A percentile compares a stretch with the other conserved stretches of the same genome.
Conservation (phyloP, 129 eudicot genomes). For the Scalesia atractyloides region DNA sequence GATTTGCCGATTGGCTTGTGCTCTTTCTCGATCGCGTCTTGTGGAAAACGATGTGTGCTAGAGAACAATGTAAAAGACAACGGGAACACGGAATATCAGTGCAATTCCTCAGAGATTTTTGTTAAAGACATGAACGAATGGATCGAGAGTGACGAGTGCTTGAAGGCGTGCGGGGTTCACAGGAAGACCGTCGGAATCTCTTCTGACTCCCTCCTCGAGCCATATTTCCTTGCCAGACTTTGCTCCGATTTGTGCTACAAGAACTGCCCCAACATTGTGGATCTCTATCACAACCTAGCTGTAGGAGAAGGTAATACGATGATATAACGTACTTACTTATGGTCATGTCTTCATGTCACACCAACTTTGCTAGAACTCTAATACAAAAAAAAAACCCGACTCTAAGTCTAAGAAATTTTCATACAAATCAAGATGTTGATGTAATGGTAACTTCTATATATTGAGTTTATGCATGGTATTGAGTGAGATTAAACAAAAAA, state of each 20-base stretch:
- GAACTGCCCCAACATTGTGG: conserved; percentile 63
- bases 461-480: too few species aligned
- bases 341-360: too few species aligned
- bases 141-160: conserved; percentile 63
- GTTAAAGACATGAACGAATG: conserved; percentile 40
- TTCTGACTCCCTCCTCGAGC: conserved; percentile 55
- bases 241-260: conserved; percentile 51
- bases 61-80: conserved; percentile 37
- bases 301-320: conserved; percentile 59
- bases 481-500: too few species aligned
- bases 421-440: too few species aligned
- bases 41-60: conserved; percentile 56
- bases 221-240: conserved; percentile 41
- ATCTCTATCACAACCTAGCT: conserved; percentile 63
- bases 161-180: conserved; percentile 54
- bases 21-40: conserved; percentile 54
- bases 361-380: too few species aligned
- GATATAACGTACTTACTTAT: too few species aligned
- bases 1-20: conserved; percentile 52
- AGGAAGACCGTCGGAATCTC: conserved; percentile 61
- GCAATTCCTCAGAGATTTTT: conserved; percentile 59
- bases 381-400: too few species aligned
- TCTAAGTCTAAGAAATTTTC: too few species aligned
- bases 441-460: too few species aligned
- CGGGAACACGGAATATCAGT: conserved; percentile 40